Evolutionary conservation across 345 rosid species (phyloP), one percentile per base, ranked within the genome.

Genomic region (Moricandia moricandioides): DNA sequence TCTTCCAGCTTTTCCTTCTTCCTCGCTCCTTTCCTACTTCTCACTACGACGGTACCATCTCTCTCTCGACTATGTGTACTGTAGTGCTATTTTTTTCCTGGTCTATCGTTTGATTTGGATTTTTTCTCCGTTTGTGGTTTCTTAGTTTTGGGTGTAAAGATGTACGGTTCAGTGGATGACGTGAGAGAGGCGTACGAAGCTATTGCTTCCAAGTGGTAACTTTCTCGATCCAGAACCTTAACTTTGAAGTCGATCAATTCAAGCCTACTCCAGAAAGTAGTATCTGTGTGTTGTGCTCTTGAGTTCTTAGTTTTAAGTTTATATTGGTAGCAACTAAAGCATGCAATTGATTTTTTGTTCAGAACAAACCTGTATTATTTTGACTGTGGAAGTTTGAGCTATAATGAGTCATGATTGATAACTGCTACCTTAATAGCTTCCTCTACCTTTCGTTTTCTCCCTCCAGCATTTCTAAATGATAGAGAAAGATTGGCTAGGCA

Each of bases 1-100:
- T 89, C 78, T 94, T 85, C 75, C 98, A 94, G 85, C 88, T 91
- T 30, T 69, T 85, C 71, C 82, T 91, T 76, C 86, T 91, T 65
- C 98, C 97, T 60, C 86, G 84, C 62, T 80, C 88, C 45, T 94
- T 86, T 73, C 95, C 97, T 72, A 80, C 81, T 63, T 85, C 95
- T 64, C 92, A 91, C 81, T 91, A 94, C 84, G 92, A 91, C 37
- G 90, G 98, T 94, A 77, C 47, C 8, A 54, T 8, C 70, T 74
- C 29, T 63, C 27, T 34, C 21, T 70, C 11, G 43, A 14, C 30
- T 17, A 24, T 17, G 3, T 45, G 27, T 14, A 3, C 11, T 34
- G 4, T n/a, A n/a, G n/a, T 27, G 14, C 33, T 18, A 51, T 5
- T 34, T 51, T 33, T n/a, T 65, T 12, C 24, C 4, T 24, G 6